These are phyloP conservation scores for Ceratocystis ficicola DNA, from an alignment of 2,329 filamentous ascomycete species.

Conservation along the genomic window DNA sequence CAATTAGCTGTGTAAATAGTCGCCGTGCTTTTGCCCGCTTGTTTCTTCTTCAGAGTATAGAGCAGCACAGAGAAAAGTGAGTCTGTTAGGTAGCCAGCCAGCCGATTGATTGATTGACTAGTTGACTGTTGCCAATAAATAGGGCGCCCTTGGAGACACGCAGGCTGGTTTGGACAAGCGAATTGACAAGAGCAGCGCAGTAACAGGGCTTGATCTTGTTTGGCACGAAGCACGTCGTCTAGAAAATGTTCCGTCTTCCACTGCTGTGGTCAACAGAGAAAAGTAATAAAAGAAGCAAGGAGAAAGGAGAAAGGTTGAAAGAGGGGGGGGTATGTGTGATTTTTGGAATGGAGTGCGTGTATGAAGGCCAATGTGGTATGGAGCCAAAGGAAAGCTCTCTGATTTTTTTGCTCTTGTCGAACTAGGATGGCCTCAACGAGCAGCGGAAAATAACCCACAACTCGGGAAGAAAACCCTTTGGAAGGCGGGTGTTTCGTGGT, in stretches of 20 bases:
- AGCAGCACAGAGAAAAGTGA: too few species aligned
- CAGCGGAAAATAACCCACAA: background rate
- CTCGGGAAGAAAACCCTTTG: background rate
- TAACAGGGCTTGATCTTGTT: background rate
- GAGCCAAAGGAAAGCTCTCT: background rate
- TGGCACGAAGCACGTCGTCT: background rate
- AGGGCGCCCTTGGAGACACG: background rate
- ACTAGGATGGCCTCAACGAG: slow-evolving; percentile 3
- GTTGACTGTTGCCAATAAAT: background rate
- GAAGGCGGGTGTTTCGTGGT: background rate
- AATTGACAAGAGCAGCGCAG: background rate
- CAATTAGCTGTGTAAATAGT: too few species aligned
- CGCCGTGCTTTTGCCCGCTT: too few species aligned
- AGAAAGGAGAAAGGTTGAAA: too few species aligned
- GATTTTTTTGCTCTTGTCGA: background rate
- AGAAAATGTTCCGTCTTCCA: background rate
- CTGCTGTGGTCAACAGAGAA: background rate
- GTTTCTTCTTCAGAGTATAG: too few species aligned
- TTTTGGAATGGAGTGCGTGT: background rate
- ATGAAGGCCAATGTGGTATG: background rate
- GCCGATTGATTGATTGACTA: too few species aligned
- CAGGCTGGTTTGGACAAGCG: background rate
- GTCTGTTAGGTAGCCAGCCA: too few species aligned
- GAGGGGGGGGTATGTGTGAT: too few species aligned
- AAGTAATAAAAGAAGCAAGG: background rate